Evolutionary conservation across 106 monocot genomes (phyloP).

Genomic region (Triglochin maritima): DNA sequence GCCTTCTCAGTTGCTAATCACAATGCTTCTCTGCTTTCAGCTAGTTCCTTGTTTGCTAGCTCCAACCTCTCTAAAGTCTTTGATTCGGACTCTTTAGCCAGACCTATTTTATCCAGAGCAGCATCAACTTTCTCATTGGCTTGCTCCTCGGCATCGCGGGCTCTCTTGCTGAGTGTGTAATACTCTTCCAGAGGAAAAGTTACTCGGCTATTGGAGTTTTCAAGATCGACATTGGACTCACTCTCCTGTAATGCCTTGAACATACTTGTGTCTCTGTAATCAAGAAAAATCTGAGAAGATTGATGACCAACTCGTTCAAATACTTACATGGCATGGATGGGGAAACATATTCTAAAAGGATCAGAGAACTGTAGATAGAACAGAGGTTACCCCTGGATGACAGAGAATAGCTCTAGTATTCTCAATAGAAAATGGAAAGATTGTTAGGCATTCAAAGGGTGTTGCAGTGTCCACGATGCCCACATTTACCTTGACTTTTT

Average conservation of each 20-base stretch:
- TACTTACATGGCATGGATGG: too few relatives aligned
- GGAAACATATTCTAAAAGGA: too few relatives aligned
- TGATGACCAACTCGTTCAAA: too few relatives aligned
- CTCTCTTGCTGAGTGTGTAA: conserved; percentile 45
- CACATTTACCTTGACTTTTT: conserved; percentile 12
- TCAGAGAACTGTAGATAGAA: too few relatives aligned
- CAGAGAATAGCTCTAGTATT: too few relatives aligned
- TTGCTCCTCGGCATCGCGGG: conserved; percentile 40
- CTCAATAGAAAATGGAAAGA: too few relatives aligned
- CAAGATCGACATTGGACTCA: conserved; percentile 7
- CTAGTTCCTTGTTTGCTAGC: conserved; percentile 20
- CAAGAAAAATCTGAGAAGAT: too few relatives aligned
- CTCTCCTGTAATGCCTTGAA: conserved; percentile 42
- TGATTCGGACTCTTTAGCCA: conserved; percentile 36
- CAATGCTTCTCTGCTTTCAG: conserved; percentile 32
- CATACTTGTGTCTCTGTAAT: conserved; percentile 19
- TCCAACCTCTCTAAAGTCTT: conserved; percentile 18
- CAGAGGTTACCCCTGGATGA: too few relatives aligned
- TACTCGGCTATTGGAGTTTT: conserved; percentile 13
- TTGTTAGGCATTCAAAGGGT: conserved; percentile 30
- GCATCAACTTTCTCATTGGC: conserved; percentile 34
- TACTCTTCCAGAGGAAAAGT: conserved; percentile 58
- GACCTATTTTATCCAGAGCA: conserved; percentile 36
- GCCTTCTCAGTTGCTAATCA: conserved; percentile 31
- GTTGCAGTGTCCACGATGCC: conserved; percentile 45